Percentiles rank a stretch among this genome's conserved stretches.
Evolutionary conservation across 2,329 filamentous ascomycete species (phyloP).

Genomic region (Trichoderma lentiforme): DNA sequence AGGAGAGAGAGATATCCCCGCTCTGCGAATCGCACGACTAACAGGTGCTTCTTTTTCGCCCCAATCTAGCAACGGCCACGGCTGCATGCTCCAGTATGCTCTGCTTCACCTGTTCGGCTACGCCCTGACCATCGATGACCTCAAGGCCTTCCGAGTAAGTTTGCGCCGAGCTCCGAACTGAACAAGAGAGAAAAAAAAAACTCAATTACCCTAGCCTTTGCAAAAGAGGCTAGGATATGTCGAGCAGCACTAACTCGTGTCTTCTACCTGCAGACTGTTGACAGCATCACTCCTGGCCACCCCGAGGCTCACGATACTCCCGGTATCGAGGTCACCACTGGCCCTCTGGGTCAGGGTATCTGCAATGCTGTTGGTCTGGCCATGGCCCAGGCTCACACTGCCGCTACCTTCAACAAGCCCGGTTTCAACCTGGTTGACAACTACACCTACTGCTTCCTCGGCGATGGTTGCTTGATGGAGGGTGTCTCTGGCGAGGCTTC

Average conservation of each 20-base stretch:
- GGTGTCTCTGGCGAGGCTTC: conserved; percentile 91
- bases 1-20: background rate
- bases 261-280: conserved; percentile 41
- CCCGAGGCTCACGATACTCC: conserved; percentile 96
- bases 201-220: background rate
- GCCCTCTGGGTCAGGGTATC: conserved; percentile 95
- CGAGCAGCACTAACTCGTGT: conserved; percentile 15
- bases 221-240: background rate
- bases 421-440: conserved; percentile 89
- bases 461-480: conserved; percentile 98
- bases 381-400: conserved; percentile 91
- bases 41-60: background rate
- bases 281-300: conserved; percentile 87
- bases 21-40: background rate
- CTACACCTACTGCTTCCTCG: conserved; percentile 95
- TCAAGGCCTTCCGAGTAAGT: conserved; percentile 95
- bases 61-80: conserved; percentile 81
- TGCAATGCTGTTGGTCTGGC: conserved; percentile 96
- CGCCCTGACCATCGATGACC: conserved; percentile 77
- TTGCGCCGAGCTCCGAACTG: background rate
- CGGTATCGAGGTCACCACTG: conserved; percentile 96
- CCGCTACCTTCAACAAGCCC: conserved; percentile 92
- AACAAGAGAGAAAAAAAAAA: background rate
- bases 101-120: conserved; percentile 97
- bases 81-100: conserved; percentile 99